Evolutionary conservation across 139 green algal genomes (phyloP).

Genomic region (Ettlia oleoabundans): DNA sequence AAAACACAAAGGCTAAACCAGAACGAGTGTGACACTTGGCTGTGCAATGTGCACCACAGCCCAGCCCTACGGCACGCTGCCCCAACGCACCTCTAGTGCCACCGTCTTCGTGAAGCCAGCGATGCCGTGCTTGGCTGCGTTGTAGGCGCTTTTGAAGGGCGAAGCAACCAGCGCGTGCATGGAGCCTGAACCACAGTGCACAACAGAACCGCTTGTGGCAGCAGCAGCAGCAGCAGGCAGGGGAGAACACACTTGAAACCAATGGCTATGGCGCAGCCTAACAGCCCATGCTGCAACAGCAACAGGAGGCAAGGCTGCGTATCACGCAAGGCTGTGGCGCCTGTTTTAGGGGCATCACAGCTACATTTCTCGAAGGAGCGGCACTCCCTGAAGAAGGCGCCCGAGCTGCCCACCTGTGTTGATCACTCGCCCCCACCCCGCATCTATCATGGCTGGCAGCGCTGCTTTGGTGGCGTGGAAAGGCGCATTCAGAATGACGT

Average conservation of each 20-base stretch:
- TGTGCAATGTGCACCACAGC: background rate
- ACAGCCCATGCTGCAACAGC: too few relatives aligned
- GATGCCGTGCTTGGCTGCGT: slow-evolving; percentile 90
- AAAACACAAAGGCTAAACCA: too few relatives aligned
- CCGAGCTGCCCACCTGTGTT: slow-evolving; percentile 70
- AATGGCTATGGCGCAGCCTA: too few relatives aligned
- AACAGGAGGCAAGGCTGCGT: too few relatives aligned
- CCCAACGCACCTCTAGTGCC: slow-evolving; percentile 67
- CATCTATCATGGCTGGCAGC: slow-evolving; percentile 81
- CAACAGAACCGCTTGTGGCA: too few relatives aligned
- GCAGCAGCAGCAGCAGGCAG: background rate
- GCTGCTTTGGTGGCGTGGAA: slow-evolving; percentile 89
- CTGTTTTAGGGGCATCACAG: too few relatives aligned
- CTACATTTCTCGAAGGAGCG: too few relatives aligned
- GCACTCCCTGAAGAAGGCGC: too few relatives aligned
- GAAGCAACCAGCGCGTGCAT: slow-evolving; percentile 88
- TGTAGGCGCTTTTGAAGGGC: slow-evolving; percentile 93
- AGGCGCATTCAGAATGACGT: slow-evolving; percentile 70
- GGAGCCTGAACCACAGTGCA: slow-evolving; percentile 46
- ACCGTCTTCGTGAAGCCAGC: slow-evolving; percentile 86
- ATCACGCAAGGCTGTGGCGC: too few relatives aligned
- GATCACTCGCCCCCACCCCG: slow-evolving; percentile 84
- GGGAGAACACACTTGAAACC: background rate
- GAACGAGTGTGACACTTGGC: too few relatives aligned
- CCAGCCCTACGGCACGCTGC: background rate